Evolutionary conservation across 1,139 yeast species (phyloP), one percentile per base, ranked within the genome.

Genomic region (Eremothecium coryli): DNA sequence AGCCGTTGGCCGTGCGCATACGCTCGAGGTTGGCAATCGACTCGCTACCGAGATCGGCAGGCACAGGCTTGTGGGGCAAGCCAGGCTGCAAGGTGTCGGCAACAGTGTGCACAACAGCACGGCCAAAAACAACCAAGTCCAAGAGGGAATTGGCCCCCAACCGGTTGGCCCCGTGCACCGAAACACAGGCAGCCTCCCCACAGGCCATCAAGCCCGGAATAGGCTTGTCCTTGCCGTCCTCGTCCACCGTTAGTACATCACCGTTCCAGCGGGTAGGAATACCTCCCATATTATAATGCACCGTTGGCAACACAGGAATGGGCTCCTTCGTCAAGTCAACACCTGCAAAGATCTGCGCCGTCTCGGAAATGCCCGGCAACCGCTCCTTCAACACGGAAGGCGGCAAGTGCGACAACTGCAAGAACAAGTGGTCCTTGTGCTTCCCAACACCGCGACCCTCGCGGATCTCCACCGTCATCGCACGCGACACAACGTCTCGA

Each of bases 371-470:
- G 80, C 98, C 98, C 52, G 98, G 98, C 58, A 90, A 73, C 71
- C 98, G 82, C 70, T 86, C 96, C 61, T 84, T 76, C 58, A 90
- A 73, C 32, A 90, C 95, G 37, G 81, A 66, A 32, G 95, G 82
- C 37, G 98, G 98, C 60, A 90, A 71, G 62, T 90, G 98, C 41
- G 90, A 79, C 61, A 90, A 75, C 70, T 90, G 98, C 63, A 90
- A 75, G 72, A 61, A 79, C 76, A 90, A 81, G 72, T 90, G 98
- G 66, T 90, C 98, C 67, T 82, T 82, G 55, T 74, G 73, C 52
- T 93, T 90, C 52, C 98, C 98, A 42, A 93, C 97, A 74, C 98
- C 98, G 69, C 98, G 84, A 54, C 97, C 97, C 54, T 84, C 97
- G 60, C 94, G 84, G 61, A 90, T 90, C 69, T 90, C 98, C 86